Base-by-base conservation (phyloP, 73 alveolate genomes). In the Symbiodinium natans region DNA sequence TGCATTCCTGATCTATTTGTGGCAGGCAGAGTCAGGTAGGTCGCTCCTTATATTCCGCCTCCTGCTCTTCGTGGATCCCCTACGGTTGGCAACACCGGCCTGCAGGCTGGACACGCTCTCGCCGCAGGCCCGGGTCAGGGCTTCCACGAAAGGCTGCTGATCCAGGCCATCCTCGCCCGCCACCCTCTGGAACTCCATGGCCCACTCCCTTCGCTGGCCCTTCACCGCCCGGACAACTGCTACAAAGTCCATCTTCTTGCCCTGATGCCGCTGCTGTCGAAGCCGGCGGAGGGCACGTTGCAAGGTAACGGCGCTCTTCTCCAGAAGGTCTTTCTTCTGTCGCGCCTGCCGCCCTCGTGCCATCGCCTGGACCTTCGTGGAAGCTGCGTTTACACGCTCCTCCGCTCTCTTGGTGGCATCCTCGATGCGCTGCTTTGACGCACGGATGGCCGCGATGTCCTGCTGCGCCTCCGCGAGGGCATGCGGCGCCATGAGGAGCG, bases 241-340 rank as follows among this genome's bases (percentile, higher is more conserved):
- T 13, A 86, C 86, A 31, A 89, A 89, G 86, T 89, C 95, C 86
- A 89, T 39, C 52, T 39, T 89, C 42, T 48, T 80, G 40, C 87
- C 86, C 74, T 63, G 86, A 17, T 68, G 95, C 95, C 95, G 40
- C 41, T 83, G 86, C 86, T 89, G 95, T 17, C 95, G 40, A 46
- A 89, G 43, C 38, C 95, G 95, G 3, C 95, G 86, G 43, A 89
- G 75, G 86, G 86, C 73, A 5, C 95, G 95, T 17, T 89, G 95
- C 27, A 89, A 46, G 71, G 43, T 40, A 86, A 19, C 31, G 75
- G 86, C 43, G 75, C 95, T 39, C 33, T 59, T 31, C 86, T 39
- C 95, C 52, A 89, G 27, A 10, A 23, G 34, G 36, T 59, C 86
- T 8, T 77, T 63, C 95, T 41, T 83, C 86, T 68, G 95, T 5